Evolutionary conservation across 2,329 filamentous ascomycete species (phyloP), one percentile per base, ranked within the genome.

Genomic region (Zasmidium citrigriseum): DNA sequence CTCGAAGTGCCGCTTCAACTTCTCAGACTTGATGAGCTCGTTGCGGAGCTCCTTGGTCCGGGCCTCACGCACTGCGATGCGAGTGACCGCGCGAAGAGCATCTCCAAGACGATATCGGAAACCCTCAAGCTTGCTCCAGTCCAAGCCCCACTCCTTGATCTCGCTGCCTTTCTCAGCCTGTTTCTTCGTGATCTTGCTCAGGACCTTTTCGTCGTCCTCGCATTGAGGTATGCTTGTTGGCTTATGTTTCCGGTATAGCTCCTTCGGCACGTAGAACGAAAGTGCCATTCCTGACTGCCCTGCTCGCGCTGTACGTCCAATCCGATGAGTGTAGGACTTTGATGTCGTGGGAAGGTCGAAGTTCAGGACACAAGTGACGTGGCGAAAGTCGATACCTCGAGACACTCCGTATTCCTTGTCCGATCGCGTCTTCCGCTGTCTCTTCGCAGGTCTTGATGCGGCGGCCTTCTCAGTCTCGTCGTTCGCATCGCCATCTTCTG

Each of bases 101-200:
- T 98, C 95, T 54, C 91, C 90, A 85, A 96, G 91, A 65, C 95
- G 89, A 76, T 99, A 99, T 20, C 93, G 84, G 80, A 99, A 98
- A 2, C 90, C 90, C 65, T 97, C 92, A 21, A 99, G 87, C 70
- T 96, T 91, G 72, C 89, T 87, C 88, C 96, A 96, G 77, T 97
- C 93, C 72, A 99, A 97, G 68, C 89, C 87, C 78, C 96, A 99
- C 11, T 92, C 90, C 72, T 95, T 90, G 27, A 98, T 82, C 70
- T 91, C 89, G 65, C 91, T 88, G 59, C 88, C 90, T 59, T 86
- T 85, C 73, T 93, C 92, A 12, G 79, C 79, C 74, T 98, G 93
- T 56, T 90, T 86, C 65, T 87, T 88, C 57, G 85, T 82, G 64
- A 99, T 95, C 73, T 89, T 91, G 22, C 84, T 83, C 29, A 99